phyloP scores from a whole-genome alignment of 805 yeast species.

The Metschnikowia picachoensis region DNA sequence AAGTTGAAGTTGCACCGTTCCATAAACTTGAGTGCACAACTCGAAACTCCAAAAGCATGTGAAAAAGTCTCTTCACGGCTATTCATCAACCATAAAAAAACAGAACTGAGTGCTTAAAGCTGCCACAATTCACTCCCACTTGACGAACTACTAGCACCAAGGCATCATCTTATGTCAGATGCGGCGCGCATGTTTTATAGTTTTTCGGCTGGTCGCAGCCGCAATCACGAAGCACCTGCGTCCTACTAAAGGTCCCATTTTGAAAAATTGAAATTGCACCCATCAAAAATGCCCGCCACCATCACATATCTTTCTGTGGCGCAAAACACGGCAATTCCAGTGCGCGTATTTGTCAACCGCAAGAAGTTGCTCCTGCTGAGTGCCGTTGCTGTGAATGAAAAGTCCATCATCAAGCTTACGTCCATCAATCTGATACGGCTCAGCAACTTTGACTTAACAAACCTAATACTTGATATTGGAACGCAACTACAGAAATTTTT shows the following conservation, averaged over 20 bases:
- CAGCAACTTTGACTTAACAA: conserved; percentile 22
- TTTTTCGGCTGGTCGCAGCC: background rate
- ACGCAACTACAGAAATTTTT: conserved; percentile 10
- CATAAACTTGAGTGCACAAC: too few species aligned
- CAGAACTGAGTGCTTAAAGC: too few species aligned
- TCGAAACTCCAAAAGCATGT: too few species aligned
- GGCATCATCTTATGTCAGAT: too few species aligned
- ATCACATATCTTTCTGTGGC: conserved; percentile 20
- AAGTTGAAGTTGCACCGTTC: too few species aligned
- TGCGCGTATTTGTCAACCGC: conserved; percentile 23
- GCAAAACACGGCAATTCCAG: conserved; percentile 16
- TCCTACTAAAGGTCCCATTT: background rate
- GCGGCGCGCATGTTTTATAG: too few species aligned
- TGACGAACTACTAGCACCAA: too few species aligned
- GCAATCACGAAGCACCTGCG: background rate
- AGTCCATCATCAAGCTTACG: conserved; percentile 22
- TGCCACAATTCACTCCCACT: too few species aligned
- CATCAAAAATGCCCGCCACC: conserved; percentile 17
- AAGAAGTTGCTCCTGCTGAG: conserved; percentile 18
- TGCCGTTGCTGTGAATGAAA: conserved; percentile 22
- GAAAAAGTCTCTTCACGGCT: too few species aligned
- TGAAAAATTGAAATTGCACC: background rate
- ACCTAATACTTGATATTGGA: conserved; percentile 18
- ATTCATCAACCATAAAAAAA: too few species aligned
- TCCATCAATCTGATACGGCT: conserved; percentile 22